Conservation (phyloP, 2,329 filamentous ascomycete species). For the Rhynchosporium secalis region DNA sequence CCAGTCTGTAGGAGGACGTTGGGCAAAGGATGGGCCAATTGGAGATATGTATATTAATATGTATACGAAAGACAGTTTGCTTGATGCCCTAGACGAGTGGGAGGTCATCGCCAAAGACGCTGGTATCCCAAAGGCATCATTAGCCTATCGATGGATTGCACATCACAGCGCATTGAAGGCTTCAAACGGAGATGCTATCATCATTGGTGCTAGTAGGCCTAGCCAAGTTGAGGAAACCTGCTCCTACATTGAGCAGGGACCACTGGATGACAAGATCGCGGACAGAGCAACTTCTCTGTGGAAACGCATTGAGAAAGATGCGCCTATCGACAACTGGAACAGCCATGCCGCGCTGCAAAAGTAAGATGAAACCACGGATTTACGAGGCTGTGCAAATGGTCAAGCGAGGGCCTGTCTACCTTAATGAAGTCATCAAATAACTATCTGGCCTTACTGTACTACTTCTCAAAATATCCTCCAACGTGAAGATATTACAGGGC, state of each 20-base stretch:
- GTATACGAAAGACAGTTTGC: constrained; percentile 25
- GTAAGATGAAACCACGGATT: not conserved
- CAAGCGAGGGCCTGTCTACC: not conserved
- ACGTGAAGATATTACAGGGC: no score
- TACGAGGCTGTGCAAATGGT: not conserved
- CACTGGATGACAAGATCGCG: constrained; percentile 28
- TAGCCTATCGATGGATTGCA: constrained; percentile 43
- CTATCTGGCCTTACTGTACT: no score
- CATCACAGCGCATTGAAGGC: constrained; percentile 37
- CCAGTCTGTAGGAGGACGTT: constrained; percentile 31
- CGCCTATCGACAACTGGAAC: constrained; percentile 31
- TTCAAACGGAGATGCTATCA: constrained; percentile 38
- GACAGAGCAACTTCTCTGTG: constrained; percentile 31
- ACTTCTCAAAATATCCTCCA: no score
- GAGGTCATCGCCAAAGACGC: constrained; percentile 36
- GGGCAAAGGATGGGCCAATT: constrained; percentile 19
- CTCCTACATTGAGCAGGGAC: constrained; percentile 28
- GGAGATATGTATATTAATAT: constrained; percentile 31
- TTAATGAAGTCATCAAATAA: no score
- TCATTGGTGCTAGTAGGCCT: constrained; percentile 34
- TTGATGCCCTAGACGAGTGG: constrained; percentile 37
- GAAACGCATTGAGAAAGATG: constrained; percentile 34
- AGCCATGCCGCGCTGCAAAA: not conserved
- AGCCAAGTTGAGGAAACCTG: constrained; percentile 33
- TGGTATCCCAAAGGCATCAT: constrained; percentile 39